Conservation (phyloP, 345 rosid species). For the Populus euphratica region DNA sequence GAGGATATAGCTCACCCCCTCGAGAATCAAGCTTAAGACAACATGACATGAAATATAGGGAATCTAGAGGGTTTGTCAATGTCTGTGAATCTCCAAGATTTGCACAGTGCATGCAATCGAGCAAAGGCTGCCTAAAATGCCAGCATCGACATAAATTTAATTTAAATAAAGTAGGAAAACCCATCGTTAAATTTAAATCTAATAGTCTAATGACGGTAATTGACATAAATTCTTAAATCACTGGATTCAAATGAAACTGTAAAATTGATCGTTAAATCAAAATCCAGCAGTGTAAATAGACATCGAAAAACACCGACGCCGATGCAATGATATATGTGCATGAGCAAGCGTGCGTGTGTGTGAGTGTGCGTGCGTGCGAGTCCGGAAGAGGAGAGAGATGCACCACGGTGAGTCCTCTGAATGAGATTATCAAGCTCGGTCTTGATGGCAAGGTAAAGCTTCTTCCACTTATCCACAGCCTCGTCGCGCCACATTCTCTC, state of each 20-base stretch:
- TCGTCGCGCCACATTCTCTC: conserved; percentile 69
- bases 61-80: background rate
- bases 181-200: too few relatives aligned
- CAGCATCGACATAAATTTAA: too few relatives aligned
- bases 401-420: conserved; percentile 48
- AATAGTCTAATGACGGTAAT: too few relatives aligned
- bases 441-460: conserved; percentile 74
- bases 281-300: too few relatives aligned
- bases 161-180: too few relatives aligned
- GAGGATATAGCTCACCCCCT: background rate
- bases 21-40: background rate
- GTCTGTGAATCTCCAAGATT: background rate
- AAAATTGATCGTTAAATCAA: too few relatives aligned
- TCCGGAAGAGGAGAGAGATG: background rate
- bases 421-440: conserved; percentile 80
- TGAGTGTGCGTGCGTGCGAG: background rate
- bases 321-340: too few relatives aligned
- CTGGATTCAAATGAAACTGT: too few relatives aligned
- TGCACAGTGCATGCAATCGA: background rate
- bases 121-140: background rate
- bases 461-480: conserved; percentile 80
- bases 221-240: too few relatives aligned
- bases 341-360: too few relatives aligned
- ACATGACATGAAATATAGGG: conserved; percentile 6
- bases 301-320: too few relatives aligned